phyloP scores from a whole-genome alignment of 805 yeast genomes.

The Sugiyamaella marilandica region DNA sequence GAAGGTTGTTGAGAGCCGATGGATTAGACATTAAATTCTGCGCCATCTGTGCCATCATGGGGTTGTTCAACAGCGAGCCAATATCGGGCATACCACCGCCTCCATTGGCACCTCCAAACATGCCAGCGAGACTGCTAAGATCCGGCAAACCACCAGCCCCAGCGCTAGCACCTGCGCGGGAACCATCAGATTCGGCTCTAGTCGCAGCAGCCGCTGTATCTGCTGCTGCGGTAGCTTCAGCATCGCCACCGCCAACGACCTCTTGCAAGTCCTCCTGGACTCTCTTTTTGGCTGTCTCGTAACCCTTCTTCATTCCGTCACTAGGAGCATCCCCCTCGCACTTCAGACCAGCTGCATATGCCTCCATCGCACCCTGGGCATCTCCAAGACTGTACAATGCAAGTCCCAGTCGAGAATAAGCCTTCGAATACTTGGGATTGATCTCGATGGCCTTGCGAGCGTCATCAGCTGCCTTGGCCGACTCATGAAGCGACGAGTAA shows the following conservation, averaged over 20 bases:
- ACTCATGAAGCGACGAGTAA: constrained; percentile 69
- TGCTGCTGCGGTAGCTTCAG: constrained; percentile 28
- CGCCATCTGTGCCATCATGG: constrained; percentile 88
- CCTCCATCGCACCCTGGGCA: constrained; percentile 81
- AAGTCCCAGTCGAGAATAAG: constrained; percentile 90
- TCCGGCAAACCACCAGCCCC: constrained; percentile 66
- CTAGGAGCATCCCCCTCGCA: constrained; percentile 80
- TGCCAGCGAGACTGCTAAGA: constrained; percentile 48
- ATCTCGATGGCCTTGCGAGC: constrained; percentile 75
- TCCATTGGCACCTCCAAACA: constrained; percentile 56
- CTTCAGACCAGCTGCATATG: constrained; percentile 82
- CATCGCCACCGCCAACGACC: constrained; percentile 32
- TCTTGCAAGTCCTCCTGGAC: constrained; percentile 60
- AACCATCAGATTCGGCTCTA: not conserved
- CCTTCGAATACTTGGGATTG: constrained; percentile 82
- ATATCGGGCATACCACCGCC: constrained; percentile 72
- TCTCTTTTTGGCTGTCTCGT: constrained; percentile 86
- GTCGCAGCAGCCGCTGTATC: constrained; percentile 33
- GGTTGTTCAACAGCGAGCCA: constrained; percentile 73
- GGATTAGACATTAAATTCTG: constrained; percentile 86
- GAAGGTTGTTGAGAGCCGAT: constrained; percentile 60
- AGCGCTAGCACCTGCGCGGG: constrained; percentile 24
- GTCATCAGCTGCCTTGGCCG: constrained; percentile 73
- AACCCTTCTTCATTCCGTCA: constrained; percentile 89
- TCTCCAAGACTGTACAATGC: constrained; percentile 95